Evolutionary conservation across 2,329 filamentous ascomycete genomes (phyloP), one percentile per base, ranked within the genome.

Genomic region (Penicillium sp.): DNA sequence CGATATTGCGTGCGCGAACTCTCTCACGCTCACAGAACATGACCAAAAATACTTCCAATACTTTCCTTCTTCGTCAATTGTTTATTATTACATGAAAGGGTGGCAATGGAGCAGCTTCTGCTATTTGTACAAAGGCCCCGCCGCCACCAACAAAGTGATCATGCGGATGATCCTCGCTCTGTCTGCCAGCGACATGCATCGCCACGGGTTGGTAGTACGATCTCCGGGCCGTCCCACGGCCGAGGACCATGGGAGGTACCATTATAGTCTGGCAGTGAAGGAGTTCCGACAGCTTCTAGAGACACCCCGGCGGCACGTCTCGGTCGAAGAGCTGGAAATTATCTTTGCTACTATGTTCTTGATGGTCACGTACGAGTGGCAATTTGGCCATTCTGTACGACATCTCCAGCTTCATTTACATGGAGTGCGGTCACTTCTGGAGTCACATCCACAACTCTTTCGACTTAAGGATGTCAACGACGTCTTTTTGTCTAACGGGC

Each of bases 111-210:
- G 69, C 53, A 67, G 64, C 47, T 63, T 73, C 46, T 65, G 63
- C 18, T 72, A 72, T 46, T 59, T 73, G 2, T 73, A 73, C 44
- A 63, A 69, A 46, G 65, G 67, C 2, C 70, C 69, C 2, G 70
- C 70, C 4, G 53, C 63, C 6, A 63, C 62, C 3, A 71, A 67
- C 55, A 69, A 66, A 34, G 65, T 72, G 12, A 70, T 73, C 18
- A 73, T 73, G 71, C 66, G 71, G 15, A 72, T 73, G 68, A 69
- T 73, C n/a, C 52, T 73, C 23, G 71, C 71, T 1, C 49, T 71
- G 10, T 66, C 70, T 2, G 68, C 69, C 4, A 71, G 61, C 45
- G 71, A 73, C 31, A 71, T 73, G 67, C 60, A 72, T 49, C 65
- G 68, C 6, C 64, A 65, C 42, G 67, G 66, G 2, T 48, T 71